phyloP scores from a whole-genome alignment of 2,329 filamentous ascomycete genomes.

The Albifimbria verrucaria region DNA sequence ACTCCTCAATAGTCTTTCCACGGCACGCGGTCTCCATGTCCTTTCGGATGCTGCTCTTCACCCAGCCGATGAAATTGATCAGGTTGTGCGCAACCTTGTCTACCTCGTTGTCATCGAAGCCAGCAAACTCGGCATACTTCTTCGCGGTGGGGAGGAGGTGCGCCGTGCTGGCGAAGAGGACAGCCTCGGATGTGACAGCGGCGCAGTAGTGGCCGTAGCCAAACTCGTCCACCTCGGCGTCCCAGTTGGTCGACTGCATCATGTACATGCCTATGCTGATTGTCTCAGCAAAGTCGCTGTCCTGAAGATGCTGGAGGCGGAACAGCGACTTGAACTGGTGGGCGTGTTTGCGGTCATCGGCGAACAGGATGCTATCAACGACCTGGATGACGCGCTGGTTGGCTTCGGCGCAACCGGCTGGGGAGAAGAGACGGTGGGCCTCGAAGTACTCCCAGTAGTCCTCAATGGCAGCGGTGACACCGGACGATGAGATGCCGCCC shows the following conservation, averaged over 20 bases:
- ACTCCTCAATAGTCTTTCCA: conserved; percentile 21
- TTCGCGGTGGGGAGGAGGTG: conserved; percentile 30
- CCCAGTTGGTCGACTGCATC: conserved; percentile 52
- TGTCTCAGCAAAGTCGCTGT: conserved; percentile 46
- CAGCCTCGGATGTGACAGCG: conserved; percentile 36
- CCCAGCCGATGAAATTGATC: conserved; percentile 50
- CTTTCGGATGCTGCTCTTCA: conserved; percentile 29
- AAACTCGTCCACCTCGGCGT: conserved; percentile 38
- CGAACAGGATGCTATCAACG: conserved; percentile 46
- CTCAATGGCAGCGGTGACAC: conserved; percentile 72
- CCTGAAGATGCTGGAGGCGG: conserved; percentile 40
- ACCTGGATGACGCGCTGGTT: conserved; percentile 56
- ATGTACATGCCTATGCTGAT: conserved; percentile 38
- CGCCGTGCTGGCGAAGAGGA: conserved; percentile 40
- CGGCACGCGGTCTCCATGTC: conserved; percentile 18
- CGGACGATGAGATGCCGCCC: conserved; percentile 76
- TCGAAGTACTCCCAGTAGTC: conserved; percentile 69
- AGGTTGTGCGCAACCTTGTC: conserved; percentile 37
- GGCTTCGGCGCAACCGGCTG: conserved; percentile 59
- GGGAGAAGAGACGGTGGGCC: conserved; percentile 45
- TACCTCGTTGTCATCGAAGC: conserved; percentile 34
- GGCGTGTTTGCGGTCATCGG: conserved; percentile 37
- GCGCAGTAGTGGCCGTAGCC: conserved; percentile 49
- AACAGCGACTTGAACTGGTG: conserved; percentile 44
- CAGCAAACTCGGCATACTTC: conserved; percentile 37